Evolutionary conservation across 164 flowering plant genomes (phyloP), one percentile per base, ranked within the genome.

Genomic region (Sextonia rubra): DNA sequence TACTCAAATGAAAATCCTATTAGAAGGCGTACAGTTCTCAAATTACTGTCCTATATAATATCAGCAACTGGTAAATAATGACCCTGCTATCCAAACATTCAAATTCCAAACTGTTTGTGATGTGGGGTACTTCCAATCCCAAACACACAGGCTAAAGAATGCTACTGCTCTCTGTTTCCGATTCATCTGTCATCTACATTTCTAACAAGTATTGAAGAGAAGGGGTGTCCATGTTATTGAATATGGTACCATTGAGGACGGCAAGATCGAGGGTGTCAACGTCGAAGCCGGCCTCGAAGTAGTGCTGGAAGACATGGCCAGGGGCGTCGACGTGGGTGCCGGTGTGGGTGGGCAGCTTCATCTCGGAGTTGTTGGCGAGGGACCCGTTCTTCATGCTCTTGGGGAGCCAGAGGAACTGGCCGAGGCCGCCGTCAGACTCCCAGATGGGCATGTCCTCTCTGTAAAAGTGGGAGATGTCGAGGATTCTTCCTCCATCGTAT

Each of bases 261-360:
- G 80, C 85, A 22, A 95, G 86, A 76, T 91, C 92, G 29, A 95
- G 97, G 7, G 96, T 86, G 58, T 91, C 96, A 23, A 93, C 92
- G 76, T 95, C 99, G 64, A 90, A 91, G 18, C 99, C 97, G 12
- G 90, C 92, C 52, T 94, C 95, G 26, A 84, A 91, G 74, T 94
- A 94, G 44, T 89, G 84, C 70, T 92, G 89, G 70, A 63, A 85
- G 48, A 91, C 82, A 63, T 94, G 99, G 0, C 97, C 95, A 12
- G 99, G 97, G 14, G 97, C 88, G 69, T 94, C 97, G 26, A 91
- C 91, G 69, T 94, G 99, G 12, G 99, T 94, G n/a, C 99, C 99
- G 11, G 93, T 82, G 77, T 94, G 99, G 26, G 86, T 60, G 3
- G 85, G 78, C 70, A 94, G 61, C 84, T 90, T 92, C 85, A 94